phyloP scores from a whole-genome alignment of 116 monocot genomes.

The Trichopus zeylanicus region DNA sequence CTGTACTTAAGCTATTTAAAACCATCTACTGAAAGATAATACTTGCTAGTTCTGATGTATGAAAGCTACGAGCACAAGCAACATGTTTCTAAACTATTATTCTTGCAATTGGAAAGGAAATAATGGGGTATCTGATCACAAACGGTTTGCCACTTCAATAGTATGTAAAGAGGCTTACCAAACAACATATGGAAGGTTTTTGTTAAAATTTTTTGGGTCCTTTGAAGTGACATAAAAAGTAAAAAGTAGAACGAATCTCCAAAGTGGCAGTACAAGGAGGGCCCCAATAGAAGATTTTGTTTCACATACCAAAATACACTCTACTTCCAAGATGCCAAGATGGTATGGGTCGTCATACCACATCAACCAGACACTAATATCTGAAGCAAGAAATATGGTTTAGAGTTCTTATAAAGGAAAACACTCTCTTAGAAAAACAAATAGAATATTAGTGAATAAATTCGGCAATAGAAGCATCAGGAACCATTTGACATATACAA shows the following conservation, averaged over 20 bases:
- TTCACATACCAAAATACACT: not conserved
- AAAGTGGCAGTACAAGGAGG: not conserved
- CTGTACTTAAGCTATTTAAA: not conserved
- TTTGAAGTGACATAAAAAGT: not conserved
- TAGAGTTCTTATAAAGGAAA: no score
- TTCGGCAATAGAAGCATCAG: no score
- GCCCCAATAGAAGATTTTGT: not conserved
- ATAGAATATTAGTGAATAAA: no score
- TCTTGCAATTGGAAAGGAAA: not conserved
- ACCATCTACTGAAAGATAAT: not conserved
- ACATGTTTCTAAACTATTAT: not conserved
- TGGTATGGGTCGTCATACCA: no score
- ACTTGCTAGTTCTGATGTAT: not conserved
- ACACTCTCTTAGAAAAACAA: no score
- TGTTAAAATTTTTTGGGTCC: not conserved
- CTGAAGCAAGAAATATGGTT: no score
- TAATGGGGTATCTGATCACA: not conserved
- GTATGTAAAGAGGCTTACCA: no score
- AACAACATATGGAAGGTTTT: not conserved
- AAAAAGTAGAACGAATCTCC: not conserved
- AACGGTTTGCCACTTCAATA: no score
- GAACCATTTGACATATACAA: no score
- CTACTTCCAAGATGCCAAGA: no score
- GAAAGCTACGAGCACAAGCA: not conserved
- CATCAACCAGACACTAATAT: no score